phyloP scores from a whole-genome alignment of 331 rosid genomes.

The Quercus tomentella region DNA sequence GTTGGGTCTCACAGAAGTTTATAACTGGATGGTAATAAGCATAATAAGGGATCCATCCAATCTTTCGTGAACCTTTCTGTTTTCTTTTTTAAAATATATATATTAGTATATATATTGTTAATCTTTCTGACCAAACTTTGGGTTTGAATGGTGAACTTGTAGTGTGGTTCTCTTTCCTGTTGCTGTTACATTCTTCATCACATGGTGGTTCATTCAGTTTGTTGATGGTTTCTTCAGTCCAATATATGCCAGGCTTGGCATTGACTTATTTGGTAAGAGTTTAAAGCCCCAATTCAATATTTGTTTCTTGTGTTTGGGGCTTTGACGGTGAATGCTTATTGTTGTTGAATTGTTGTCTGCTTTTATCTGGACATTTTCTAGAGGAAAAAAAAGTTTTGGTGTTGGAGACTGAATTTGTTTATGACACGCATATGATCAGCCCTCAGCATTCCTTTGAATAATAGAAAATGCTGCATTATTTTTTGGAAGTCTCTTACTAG shows the following conservation, averaged over 20 bases:
- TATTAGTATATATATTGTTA: background rate
- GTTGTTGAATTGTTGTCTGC: background rate
- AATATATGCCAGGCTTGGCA: constrained; percentile 66
- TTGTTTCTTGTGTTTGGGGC: background rate
- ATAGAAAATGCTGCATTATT: background rate
- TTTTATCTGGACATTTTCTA: background rate
- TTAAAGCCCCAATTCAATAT: background rate
- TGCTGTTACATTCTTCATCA: constrained; percentile 83
- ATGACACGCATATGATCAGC: background rate
- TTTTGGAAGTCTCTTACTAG: background rate
- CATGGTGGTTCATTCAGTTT: constrained; percentile 94
- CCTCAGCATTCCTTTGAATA: background rate
- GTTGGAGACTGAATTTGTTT: background rate
- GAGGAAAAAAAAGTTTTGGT: background rate
- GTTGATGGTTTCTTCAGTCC: constrained; percentile 98
- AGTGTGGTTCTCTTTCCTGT: constrained; percentile 97
- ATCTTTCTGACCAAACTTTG: background rate
- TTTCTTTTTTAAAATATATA: background rate
- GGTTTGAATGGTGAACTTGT: constrained; percentile 37
- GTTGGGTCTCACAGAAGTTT: constrained; percentile 93
- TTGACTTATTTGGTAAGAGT: constrained; percentile 77
- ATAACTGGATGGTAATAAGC: constrained; percentile 86
- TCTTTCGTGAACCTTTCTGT: background rate
- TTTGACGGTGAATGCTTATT: background rate
- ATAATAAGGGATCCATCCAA: background rate